Conservation (phyloP, 176 grass and related monocot genomes). For the Oryza australiensis region DNA sequence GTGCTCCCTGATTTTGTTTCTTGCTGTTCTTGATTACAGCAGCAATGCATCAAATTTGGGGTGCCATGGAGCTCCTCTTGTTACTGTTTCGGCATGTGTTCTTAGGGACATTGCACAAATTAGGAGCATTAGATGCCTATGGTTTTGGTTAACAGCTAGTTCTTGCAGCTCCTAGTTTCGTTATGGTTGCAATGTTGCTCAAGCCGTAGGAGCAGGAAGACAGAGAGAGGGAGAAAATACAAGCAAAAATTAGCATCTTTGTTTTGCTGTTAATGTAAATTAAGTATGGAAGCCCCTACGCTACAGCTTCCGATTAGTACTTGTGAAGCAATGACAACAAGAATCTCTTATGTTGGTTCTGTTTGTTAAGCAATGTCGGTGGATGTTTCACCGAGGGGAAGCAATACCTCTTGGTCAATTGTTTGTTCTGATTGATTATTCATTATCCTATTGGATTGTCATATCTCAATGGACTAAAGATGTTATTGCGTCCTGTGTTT, state of each 20-base stretch:
- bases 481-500: constrained; percentile 10
- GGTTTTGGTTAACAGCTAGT: background rate
- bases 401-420: background rate
- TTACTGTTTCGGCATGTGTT: background rate
- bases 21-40: constrained; percentile 6
- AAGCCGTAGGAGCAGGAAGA: background rate
- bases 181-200: constrained; percentile 33
- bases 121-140: background rate
- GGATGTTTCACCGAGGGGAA: background rate
- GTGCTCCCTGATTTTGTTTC: background rate
- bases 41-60: constrained; percentile 23
- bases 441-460: background rate
- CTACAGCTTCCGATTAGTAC: background rate
- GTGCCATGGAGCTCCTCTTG: background rate
- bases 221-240: background rate
- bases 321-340: background rate
- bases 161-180: background rate
- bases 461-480: background rate
- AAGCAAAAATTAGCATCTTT: background rate
- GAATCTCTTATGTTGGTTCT: background rate
- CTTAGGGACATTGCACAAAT: background rate
- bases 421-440: background rate
- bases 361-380: background rate
- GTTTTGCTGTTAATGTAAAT: constrained; percentile 12
- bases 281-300: background rate